Evolutionary conservation across 306 rosid genomes (phyloP), one percentile per base, ranked within the genome.

Genomic region (Heteromeles arbutifolia): DNA sequence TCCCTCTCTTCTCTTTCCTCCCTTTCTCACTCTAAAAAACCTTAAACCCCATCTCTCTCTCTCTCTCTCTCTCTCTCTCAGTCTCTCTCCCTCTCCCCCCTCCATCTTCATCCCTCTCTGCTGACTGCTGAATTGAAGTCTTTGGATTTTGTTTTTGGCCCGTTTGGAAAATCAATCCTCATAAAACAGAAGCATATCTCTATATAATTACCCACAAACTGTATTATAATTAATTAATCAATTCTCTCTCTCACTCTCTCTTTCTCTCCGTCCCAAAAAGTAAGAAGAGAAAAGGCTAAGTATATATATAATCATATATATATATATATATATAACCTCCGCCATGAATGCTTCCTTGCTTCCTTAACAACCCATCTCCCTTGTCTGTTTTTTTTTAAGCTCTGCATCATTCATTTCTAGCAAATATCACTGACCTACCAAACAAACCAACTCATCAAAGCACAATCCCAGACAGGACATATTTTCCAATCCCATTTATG

Each of bases 301-400:
- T 25, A n/a, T n/a, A n/a, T n/a, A n/a, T n/a, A n/a, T n/a, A 25
- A 25, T 25, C 26, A 25, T 25, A 41, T 26, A 37, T 50, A 28
- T 25, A 41, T 26, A 37, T 50, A 28, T 29, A 29, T 31, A 2
- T 28, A 52, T 61, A 34, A 69, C 59, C 72, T 64, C 76, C 78
- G 78, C 86, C 87, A 88, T 88, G 88, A 92, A 88, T 87, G 86
- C 91, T 87, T 54, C 90, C 70, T 86, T 88, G 87, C 98, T 87
- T 90, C 80, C 70, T 85, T 28, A 32, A 80, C 88, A 87, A 61
- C 92, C 96, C 94, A 80, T 84, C 74, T 59, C 54, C 19, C 19
- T 32, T 69, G 34, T 25, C 26, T 25, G 1, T 25, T 25, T 25
- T 73, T 82, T 50, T 80, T 54, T 21, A 54, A 31, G 28, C 11